These are phyloP conservation scores for Plasmopara muralis DNA, from an alignment of 352 stramenopile species.

Conservation along the genomic window DNA sequence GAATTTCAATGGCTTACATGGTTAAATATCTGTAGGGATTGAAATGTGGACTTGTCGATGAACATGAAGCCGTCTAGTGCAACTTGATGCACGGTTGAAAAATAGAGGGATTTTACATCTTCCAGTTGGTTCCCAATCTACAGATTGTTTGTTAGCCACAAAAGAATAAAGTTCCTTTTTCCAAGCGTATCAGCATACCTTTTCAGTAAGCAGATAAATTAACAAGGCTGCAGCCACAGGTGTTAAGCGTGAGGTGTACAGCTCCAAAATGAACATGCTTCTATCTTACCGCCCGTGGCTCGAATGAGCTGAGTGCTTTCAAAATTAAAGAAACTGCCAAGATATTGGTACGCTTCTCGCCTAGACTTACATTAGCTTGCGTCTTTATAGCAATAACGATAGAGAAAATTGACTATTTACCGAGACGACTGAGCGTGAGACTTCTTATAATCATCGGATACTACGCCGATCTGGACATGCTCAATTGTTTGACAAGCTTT, in stretches of 20 bases:
- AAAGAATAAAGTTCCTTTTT: neutral
- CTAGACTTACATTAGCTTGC: conserved; percentile 15
- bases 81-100: conserved; percentile 59
- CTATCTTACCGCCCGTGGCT: conserved; percentile 50
- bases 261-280: neutral
- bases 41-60: conserved; percentile 60
- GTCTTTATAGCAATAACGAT: neutral
- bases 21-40: conserved; percentile 81
- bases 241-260: neutral
- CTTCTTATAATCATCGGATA: conserved; percentile 18
- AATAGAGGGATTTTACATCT: conserved; percentile 36
- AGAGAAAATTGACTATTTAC: conserved; percentile 4
- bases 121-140: conserved; percentile 84
- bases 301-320: conserved; percentile 69
- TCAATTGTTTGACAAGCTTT: conserved; percentile 72
- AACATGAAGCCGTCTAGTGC: conserved; percentile 74
- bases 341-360: conserved; percentile 52
- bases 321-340: conserved; percentile 77
- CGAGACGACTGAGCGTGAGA: conserved; percentile 17
- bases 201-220: conserved; percentile 56
- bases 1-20: conserved; percentile 29
- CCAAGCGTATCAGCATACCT: conserved; percentile 26
- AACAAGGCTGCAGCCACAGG: conserved; percentile 45
- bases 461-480: conserved; percentile 46
- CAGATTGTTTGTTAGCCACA: conserved; percentile 2